Evolutionary conservation across 2,329 filamentous ascomycete genomes (phyloP), one percentile per base, ranked within the genome.

Genomic region (Paramyrothecium sp.): DNA sequence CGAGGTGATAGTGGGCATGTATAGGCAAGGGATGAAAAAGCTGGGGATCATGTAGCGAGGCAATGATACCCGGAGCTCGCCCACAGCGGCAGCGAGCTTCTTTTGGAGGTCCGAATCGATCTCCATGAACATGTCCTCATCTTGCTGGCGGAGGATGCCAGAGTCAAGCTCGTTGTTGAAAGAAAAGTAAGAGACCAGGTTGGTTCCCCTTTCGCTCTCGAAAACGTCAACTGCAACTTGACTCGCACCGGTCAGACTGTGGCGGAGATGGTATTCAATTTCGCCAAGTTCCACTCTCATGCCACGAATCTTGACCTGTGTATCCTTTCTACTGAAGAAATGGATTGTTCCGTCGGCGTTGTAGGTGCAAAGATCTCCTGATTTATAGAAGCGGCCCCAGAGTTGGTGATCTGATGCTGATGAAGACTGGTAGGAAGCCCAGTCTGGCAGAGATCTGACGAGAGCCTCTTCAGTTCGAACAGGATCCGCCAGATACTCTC

Each of bases 231-330:
- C 49, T 17, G 30, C n/a, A 3, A 51, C 49, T 22, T 51, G 49
- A 16, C 49, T 20, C 7, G 30, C 49, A 19, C 49, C 49, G 3
- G 17, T 16, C 4, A 51, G 10, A 10, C 17, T 23, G 49, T 23
- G 11, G 20, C 49, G 49, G 7, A 51, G 12, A 16, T 51, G 49
- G 26, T 51, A 23, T 19, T 63, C 62, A 3, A 57, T 52, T 17
- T 64, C 62, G 1, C 54, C 60, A 0, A 81, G 70, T 66, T 80
- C 85, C 55, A 82, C 72, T 53, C 81, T 65, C 50, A 77, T 83
- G 44, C 49, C 49, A 17, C 49, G 20, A 13, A 51, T 51, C 21
- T 51, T 51, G n/a, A 51, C 26, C 49, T 51, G 49, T 7, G 49
- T 51, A 33, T 51, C 49, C 22, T 51, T 51, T 26, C 49, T 26